These are phyloP conservation scores for Cicer pinnatifidum DNA, from an alignment of 306 rosid species.

Conservation along the genomic window DNA sequence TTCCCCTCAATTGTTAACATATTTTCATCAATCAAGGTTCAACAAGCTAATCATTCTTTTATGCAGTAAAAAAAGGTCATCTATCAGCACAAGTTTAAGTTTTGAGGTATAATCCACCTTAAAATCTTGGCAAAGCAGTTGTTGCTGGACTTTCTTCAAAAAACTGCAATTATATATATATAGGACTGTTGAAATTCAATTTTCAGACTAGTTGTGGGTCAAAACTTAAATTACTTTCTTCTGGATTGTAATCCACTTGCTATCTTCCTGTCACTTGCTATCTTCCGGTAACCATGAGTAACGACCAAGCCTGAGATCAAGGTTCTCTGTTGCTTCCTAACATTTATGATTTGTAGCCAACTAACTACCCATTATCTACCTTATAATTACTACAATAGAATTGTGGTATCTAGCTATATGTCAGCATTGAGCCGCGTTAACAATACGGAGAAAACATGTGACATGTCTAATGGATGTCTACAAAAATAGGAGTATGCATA, in stretches of 20 bases:
- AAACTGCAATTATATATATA: neutral
- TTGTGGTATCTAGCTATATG: neutral
- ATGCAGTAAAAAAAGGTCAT: neutral
- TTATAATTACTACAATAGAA: neutral
- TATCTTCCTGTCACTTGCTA: too few relatives aligned
- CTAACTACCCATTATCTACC: neutral
- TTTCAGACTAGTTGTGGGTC: neutral
- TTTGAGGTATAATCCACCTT: neutral
- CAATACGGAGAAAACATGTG: slow-evolving; percentile 17
- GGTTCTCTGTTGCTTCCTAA: slow-evolving; percentile 26
- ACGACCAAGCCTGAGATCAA: neutral
- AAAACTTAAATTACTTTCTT: too few relatives aligned
- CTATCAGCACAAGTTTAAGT: neutral
- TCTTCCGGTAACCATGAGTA: neutral
- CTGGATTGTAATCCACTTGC: too few relatives aligned
- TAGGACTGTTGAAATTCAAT: neutral
- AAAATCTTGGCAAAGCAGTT: neutral
- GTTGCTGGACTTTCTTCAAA: neutral
- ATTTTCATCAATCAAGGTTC: slow-evolving; percentile 7
- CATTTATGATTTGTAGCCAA: neutral
- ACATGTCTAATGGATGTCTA: slow-evolving; percentile 13
- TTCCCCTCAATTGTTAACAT: neutral
- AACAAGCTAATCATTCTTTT: neutral
- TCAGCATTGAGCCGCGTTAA: neutral
- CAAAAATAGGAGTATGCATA: neutral